A percentile compares a stretch with the other conserved stretches of the same genome.
These are phyloP conservation scores for Elaeis guineensis DNA, from an alignment of 176 grass and related monocot species.

Conservation along the genomic window DNA sequence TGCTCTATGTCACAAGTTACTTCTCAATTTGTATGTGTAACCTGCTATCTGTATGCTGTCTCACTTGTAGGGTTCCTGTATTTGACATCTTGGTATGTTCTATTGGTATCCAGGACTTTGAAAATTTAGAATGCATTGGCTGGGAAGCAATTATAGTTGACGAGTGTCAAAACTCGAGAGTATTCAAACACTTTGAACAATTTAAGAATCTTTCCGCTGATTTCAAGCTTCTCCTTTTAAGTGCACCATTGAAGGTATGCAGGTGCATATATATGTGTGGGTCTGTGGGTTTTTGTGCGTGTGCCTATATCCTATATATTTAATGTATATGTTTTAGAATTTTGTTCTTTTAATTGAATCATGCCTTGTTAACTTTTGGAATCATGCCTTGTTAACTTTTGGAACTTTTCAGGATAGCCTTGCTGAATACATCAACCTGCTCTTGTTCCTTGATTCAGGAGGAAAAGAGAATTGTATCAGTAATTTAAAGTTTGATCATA, in stretches of 20 bases:
- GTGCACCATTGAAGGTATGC: constrained; percentile 59
- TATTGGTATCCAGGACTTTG: constrained; percentile 48
- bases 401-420: constrained; percentile 56
- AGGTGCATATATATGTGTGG: too few species aligned
- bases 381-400: not conserved
- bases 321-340: too few species aligned
- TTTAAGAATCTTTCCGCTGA: constrained; percentile 52
- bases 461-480: constrained; percentile 11
- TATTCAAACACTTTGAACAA: constrained; percentile 61
- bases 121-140: constrained; percentile 37
- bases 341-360: constrained; percentile 6
- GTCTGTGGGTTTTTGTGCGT: too few species aligned
- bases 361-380: constrained; percentile 24
- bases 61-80: not conserved
- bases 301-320: too few species aligned
- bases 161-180: constrained; percentile 60
- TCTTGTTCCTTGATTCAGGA: constrained; percentile 66
- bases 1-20: too few species aligned
- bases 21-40: too few species aligned
- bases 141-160: constrained; percentile 78
- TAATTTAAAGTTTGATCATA: constrained; percentile 27
- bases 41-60: too few species aligned
- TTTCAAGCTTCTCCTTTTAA: constrained; percentile 67
- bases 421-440: constrained; percentile 56
- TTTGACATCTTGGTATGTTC: constrained; percentile 8